Percentiles rank a stretch among this genome's conserved stretches.
Evolutionary conservation across 768 basidiomycete species (phyloP).

Genomic region (Amanita subjunquillea): DNA sequence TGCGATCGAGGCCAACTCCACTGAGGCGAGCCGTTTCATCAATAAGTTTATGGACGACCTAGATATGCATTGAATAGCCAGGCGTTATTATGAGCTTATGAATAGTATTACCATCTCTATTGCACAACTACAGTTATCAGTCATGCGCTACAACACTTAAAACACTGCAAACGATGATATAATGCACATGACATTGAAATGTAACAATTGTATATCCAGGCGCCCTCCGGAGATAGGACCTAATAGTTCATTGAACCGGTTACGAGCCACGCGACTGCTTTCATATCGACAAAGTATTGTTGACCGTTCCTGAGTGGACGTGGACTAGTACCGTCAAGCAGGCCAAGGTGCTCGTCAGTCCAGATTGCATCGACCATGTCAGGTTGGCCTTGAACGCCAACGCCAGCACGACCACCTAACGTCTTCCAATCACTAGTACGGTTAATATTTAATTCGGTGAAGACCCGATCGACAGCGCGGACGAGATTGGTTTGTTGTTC

Average conservation of each 20-base stretch:
- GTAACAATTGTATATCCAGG: slow-evolving; percentile 6
- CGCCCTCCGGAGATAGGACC: slow-evolving; percentile 34
- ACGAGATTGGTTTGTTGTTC: slow-evolving; percentile 84
- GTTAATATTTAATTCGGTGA: slow-evolving; percentile 79
- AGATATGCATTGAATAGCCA: too few relatives aligned
- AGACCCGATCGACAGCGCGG: slow-evolving; percentile 70
- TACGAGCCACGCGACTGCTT: slow-evolving; percentile 48
- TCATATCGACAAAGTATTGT: slow-evolving; percentile 38
- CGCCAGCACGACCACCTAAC: slow-evolving; percentile 81
- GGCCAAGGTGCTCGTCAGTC: slow-evolving; percentile 80
- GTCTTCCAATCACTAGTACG: slow-evolving; percentile 76
- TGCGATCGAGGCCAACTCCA: neutral
- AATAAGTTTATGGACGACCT: too few relatives aligned
- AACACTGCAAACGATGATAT: neutral
- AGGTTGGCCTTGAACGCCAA: slow-evolving; percentile 50
- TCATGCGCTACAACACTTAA: neutral
- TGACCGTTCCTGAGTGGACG: slow-evolving; percentile 52
- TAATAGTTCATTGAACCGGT: slow-evolving; percentile 55
- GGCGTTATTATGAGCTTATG: neutral
- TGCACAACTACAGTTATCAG: too few relatives aligned
- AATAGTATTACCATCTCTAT: neutral
- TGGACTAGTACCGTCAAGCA: slow-evolving; percentile 62
- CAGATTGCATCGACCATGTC: slow-evolving; percentile 64
- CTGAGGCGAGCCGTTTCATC: too few relatives aligned
- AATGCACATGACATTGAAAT: neutral